phyloP scores from a whole-genome alignment of 768 basidiomycete genomes.

The Cystobasidiopsis lactophilus region DNA sequence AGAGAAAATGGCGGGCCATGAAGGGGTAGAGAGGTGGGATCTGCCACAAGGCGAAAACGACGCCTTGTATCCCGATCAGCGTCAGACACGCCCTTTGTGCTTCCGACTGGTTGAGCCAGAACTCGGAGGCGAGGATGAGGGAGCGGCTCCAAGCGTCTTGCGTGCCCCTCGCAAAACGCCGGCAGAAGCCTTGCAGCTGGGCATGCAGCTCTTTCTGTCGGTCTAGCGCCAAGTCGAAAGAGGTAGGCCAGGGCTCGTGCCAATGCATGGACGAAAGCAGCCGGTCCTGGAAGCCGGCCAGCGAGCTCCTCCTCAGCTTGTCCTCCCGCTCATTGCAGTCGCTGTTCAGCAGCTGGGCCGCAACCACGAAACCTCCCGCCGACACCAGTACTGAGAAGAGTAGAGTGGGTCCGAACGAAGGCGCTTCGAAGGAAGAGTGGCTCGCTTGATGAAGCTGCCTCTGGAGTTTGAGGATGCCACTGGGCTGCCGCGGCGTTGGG shows the following conservation, averaged over 20 bases:
- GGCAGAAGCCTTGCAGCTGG: neutral
- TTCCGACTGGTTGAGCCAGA: slow-evolving; percentile 11
- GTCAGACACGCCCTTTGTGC: slow-evolving; percentile 8
- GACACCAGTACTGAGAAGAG: neutral
- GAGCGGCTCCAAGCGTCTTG: neutral
- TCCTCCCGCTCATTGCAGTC: neutral
- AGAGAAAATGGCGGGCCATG: slow-evolving; percentile 1
- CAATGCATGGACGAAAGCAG: neutral
- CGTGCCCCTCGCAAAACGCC: neutral
- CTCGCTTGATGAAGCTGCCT: too few relatives aligned
- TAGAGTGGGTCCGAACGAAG: too few relatives aligned
- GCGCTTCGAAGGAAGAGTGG: too few relatives aligned
- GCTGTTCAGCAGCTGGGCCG: neutral
- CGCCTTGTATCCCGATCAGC: slow-evolving; percentile 4
- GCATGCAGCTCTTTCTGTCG: too few relatives aligned
- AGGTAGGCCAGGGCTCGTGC: neutral
- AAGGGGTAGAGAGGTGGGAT: neutral
- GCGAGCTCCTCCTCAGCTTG: neutral
- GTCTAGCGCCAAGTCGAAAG: too few relatives aligned
- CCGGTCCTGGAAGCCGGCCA: neutral
- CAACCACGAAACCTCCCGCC: neutral
- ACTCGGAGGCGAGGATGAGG: slow-evolving; percentile 8
- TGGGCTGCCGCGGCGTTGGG: too few relatives aligned
- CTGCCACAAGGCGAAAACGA: slow-evolving; percentile 9
- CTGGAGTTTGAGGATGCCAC: too few relatives aligned